Percentiles rank a stretch among this genome's conserved stretches.
phyloP scores from a whole-genome alignment of 805 yeast species.

The Candida silvicultrix region DNA sequence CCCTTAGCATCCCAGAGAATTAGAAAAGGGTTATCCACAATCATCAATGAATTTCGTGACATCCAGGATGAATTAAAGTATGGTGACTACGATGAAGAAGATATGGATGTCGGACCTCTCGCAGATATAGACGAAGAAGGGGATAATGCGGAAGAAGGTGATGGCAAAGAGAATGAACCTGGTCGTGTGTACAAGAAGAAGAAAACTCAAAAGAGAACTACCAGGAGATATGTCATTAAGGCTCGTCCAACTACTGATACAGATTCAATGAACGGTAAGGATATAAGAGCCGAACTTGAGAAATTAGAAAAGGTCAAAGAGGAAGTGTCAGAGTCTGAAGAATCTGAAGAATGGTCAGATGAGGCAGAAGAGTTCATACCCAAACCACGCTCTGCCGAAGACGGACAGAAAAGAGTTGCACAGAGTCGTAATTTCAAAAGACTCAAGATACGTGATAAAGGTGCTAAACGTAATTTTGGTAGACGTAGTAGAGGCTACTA shows the following conservation, averaged over 20 bases:
- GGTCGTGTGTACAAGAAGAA: slow-evolving; percentile 18
- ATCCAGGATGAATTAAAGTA: slow-evolving; percentile 24
- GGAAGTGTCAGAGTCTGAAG: slow-evolving; percentile 16
- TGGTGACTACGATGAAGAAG: slow-evolving; percentile 14
- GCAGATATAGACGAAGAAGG: slow-evolving; percentile 5
- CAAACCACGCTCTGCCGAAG: slow-evolving; percentile 22
- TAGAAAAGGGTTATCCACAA: slow-evolving; percentile 33
- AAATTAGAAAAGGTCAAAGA: slow-evolving; percentile 4
- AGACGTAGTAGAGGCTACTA: slow-evolving; percentile 23
- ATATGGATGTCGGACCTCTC: slow-evolving; percentile 10
- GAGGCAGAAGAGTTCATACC: slow-evolving; percentile 11
- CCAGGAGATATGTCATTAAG: slow-evolving; percentile 21
- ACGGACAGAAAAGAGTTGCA: slow-evolving; percentile 28
- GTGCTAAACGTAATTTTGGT: slow-evolving; percentile 35
- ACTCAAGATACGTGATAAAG: slow-evolving; percentile 43
- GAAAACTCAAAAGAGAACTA: slow-evolving; percentile 28
- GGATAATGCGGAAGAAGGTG: slow-evolving; percentile 11
- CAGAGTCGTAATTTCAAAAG: slow-evolving; percentile 38
- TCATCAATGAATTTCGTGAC: slow-evolving; percentile 39
- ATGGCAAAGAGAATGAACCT: slow-evolving; percentile 15
- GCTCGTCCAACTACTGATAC: slow-evolving; percentile 23
- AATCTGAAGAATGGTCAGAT: slow-evolving; percentile 17
- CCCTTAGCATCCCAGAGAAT: slow-evolving; percentile 22
- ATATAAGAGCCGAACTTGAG: slow-evolving; percentile 17
- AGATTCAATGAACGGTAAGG: slow-evolving; percentile 23